These are phyloP conservation scores for Bruguiera gymnorhiza DNA, from an alignment of 345 rosid genomes.

Conservation along the genomic window DNA sequence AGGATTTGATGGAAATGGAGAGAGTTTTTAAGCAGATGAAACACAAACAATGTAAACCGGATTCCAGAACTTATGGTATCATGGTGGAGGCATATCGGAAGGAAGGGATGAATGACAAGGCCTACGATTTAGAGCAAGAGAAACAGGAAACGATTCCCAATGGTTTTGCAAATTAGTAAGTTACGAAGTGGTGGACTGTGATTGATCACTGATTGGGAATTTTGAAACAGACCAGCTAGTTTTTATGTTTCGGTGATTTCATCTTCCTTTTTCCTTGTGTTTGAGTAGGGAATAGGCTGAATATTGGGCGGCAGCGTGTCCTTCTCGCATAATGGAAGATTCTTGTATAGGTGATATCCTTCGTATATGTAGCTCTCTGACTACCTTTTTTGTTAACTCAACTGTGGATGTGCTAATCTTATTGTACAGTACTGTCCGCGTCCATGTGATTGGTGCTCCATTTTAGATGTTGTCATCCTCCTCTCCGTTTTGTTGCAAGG, in stretches of 20 bases:
- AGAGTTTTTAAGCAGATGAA: conserved; percentile 77
- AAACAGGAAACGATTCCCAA: conserved; percentile 25
- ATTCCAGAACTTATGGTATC: conserved; percentile 24
- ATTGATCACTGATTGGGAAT: not conserved
- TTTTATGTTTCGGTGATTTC: not conserved
- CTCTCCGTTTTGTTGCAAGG: too few relatives aligned
- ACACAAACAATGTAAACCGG: conserved; percentile 53
- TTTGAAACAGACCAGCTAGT: not conserved
- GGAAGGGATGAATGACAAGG: conserved; percentile 1
- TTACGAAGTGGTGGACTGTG: not conserved
- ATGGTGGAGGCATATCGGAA: not conserved
- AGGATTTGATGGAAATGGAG: conserved; percentile 92
- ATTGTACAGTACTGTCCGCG: not conserved
- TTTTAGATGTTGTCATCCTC: not conserved
- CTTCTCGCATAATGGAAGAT: not conserved
- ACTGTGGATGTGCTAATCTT: not conserved
- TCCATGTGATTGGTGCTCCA: too few relatives aligned
- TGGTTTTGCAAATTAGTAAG: conserved; percentile 6
- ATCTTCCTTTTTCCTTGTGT: not conserved
- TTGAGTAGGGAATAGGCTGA: not conserved
- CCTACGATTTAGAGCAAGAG: conserved; percentile 61
- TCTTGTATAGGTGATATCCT: not conserved
- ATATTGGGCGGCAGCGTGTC: not conserved
- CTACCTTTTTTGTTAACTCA: not conserved
- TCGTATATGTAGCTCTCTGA: not conserved